A percentile compares a stretch with the other conserved stretches of the same genome.
Conservation (phyloP, 192 early-diverging fungal genomes). For the Kickxella alabastrina region DNA sequence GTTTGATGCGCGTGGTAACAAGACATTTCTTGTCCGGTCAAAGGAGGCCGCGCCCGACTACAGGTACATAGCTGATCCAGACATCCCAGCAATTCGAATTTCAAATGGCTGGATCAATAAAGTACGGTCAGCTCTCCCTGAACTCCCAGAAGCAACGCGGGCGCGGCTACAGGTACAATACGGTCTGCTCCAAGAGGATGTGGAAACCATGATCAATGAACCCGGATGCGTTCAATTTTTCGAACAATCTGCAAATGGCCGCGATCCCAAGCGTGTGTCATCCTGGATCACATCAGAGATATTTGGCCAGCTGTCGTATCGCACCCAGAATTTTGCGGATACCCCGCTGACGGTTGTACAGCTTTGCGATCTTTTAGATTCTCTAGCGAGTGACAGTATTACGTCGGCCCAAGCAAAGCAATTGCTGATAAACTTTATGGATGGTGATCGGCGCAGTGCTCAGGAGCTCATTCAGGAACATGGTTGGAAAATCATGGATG, state of each 20-base stretch:
- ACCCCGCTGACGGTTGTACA: constrained; percentile 54
- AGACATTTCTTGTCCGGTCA: constrained; percentile 65
- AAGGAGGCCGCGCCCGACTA: constrained; percentile 91
- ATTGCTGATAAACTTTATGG: constrained; percentile 66
- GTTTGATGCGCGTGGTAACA: constrained; percentile 59
- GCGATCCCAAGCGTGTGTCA: constrained; percentile 31
- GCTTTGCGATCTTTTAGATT: constrained; percentile 62
- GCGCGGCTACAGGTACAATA: constrained; percentile 59
- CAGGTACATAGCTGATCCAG: constrained; percentile 81
- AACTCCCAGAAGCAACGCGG: constrained; percentile 65
- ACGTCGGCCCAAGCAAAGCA: constrained; percentile 68
- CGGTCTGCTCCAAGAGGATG: constrained; percentile 55
- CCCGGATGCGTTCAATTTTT: constrained; percentile 72
- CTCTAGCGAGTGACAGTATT: constrained; percentile 54
- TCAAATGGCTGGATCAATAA: constrained; percentile 47
- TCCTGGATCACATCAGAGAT: constrained; percentile 55
- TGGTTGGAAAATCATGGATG: constrained; percentile 56
- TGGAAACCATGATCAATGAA: constrained; percentile 66
- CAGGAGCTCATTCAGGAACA: constrained; percentile 59
- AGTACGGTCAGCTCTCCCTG: constrained; percentile 56
- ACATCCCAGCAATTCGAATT: constrained; percentile 31
- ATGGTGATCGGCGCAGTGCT: constrained; percentile 54
- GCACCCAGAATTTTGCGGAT: constrained; percentile 21
- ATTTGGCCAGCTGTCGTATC: constrained; percentile 50
- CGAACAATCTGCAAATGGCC: constrained; percentile 56